Evolutionary conservation across 768 basidiomycete species (phyloP).

Genomic region (Lactarius quietus): DNA sequence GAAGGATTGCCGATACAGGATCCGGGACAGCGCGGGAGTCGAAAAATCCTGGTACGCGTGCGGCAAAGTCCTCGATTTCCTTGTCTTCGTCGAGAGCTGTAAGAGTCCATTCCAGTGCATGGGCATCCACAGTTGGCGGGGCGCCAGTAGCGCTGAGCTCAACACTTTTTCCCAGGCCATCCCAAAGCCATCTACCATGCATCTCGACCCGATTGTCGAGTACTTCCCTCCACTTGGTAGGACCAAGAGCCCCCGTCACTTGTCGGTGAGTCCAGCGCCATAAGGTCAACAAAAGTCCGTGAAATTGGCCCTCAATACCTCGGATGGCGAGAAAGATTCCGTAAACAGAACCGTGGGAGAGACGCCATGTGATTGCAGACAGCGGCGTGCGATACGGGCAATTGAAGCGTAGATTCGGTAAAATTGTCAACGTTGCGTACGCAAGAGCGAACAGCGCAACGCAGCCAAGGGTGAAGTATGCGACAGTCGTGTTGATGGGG

Average conservation of each 20-base stretch:
- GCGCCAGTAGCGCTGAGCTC: neutral
- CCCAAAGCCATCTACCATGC: neutral
- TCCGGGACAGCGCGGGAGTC: neutral
- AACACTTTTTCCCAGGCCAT: neutral
- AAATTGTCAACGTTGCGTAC: neutral
- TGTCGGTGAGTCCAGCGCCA: neutral
- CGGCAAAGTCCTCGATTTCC: neutral
- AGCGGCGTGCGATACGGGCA: neutral
- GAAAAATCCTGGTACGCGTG: neutral
- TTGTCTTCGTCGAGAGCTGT: conserved; percentile 3
- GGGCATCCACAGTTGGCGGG: neutral
- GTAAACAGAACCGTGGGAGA: neutral
- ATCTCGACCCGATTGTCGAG: neutral
- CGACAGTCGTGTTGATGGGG: conserved; percentile 11
- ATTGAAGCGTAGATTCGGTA: neutral
- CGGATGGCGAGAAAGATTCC: neutral
- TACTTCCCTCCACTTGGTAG: neutral
- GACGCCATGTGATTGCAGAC: neutral
- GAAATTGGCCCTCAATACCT: neutral
- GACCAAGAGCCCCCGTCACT: neutral
- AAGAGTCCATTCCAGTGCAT: neutral
- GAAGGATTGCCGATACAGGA: neutral
- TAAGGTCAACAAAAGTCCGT: neutral
- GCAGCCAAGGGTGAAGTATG: conserved; percentile 9
- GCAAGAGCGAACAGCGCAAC: neutral